Evolutionary conservation across 495 filamentous ascomycete genomes (phyloP).

Genomic region (Aspergillus nidulans): DNA sequence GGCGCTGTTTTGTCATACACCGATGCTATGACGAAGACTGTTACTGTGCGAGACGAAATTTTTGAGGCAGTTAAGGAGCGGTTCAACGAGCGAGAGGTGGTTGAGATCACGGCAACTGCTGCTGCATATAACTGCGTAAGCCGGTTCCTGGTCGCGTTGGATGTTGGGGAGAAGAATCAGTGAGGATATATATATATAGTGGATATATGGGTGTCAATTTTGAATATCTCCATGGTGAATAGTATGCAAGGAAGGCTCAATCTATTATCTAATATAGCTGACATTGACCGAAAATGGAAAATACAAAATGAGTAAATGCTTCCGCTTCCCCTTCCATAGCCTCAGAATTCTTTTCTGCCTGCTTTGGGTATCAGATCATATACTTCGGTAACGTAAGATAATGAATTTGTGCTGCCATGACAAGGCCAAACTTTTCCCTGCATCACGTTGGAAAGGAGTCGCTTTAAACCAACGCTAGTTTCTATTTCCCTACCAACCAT

Average conservation of each 20-base stretch:
- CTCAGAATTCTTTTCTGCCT: too few species aligned
- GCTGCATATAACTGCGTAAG: conserved; percentile 87
- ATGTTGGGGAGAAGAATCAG: conserved; percentile 62
- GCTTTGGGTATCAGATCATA: neutral
- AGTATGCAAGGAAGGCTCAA: neutral
- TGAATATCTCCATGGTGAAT: neutral
- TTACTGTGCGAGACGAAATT: conserved; percentile 57
- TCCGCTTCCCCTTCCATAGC: too few species aligned
- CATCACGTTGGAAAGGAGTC: too few species aligned
- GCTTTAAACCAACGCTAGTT: neutral
- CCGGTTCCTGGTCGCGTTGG: conserved; percentile 76
- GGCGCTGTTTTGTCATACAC: conserved; percentile 64
- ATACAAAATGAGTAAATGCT: too few species aligned
- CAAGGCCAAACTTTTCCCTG: neutral
- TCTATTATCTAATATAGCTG: too few species aligned
- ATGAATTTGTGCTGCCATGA: neutral
- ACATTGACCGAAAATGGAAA: too few species aligned
- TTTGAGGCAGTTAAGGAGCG: conserved; percentile 55
- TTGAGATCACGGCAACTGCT: conserved; percentile 74
- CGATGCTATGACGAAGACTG: conserved; percentile 69
- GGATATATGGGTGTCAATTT: too few species aligned
- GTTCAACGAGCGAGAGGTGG: conserved; percentile 65
- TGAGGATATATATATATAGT: neutral
- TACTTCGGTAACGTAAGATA: neutral
- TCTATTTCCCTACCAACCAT: neutral